Conservation (phyloP, 73 alveolate species). For the Stentor roeselii region DNA sequence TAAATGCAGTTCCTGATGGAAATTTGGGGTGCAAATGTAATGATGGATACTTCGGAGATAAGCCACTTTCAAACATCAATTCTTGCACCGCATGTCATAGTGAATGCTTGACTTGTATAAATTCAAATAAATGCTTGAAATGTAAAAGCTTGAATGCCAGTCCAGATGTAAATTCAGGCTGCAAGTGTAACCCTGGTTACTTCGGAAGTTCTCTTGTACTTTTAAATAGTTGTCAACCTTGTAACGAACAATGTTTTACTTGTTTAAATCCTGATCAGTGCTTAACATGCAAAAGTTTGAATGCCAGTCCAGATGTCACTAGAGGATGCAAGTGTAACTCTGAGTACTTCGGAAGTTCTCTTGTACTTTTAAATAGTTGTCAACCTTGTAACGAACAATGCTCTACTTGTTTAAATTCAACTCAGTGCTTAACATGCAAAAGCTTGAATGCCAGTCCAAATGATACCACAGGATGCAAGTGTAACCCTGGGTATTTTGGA, state of each 20-base stretch:
- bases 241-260: not conserved
- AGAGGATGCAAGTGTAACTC: constrained; percentile 1
- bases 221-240: not conserved
- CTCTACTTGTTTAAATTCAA: not conserved
- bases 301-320: too few relatives aligned
- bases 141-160: too few relatives aligned
- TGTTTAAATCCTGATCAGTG: not conserved
- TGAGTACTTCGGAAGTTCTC: not conserved
- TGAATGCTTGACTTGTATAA: too few relatives aligned
- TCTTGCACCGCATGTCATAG: too few relatives aligned
- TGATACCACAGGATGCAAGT: too few relatives aligned
- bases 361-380: not conserved
- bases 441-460: too few relatives aligned
- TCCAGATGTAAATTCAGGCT: too few relatives aligned
- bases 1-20: too few relatives aligned
- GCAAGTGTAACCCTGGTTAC: not conserved
- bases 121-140: too few relatives aligned
- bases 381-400: not conserved
- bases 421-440: not conserved
- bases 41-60: too few relatives aligned
- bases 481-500: not conserved
- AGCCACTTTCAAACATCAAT: too few relatives aligned
- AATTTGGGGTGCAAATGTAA: too few relatives aligned
- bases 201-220: not conserved
- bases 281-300: not conserved